Evolutionary conservation across 306 rosid genomes (phyloP).

Genomic region (Quercus mongolica): DNA sequence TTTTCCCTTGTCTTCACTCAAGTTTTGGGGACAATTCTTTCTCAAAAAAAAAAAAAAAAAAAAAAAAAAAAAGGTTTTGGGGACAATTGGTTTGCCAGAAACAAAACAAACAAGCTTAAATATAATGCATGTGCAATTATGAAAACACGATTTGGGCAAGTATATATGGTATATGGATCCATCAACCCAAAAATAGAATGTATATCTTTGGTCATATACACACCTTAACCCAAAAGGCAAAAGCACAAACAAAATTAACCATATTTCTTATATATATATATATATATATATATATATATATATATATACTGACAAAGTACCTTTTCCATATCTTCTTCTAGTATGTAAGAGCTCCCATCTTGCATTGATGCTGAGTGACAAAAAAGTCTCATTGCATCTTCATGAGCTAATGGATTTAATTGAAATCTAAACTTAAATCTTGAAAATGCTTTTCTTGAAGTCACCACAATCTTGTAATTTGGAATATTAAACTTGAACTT

Average conservation of each 20-base stretch:
- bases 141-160: no score
- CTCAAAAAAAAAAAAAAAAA: no score
- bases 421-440: conserved; percentile 7
- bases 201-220: no score
- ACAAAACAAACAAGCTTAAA: no score
- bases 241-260: neutral
- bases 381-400: conserved; percentile 28
- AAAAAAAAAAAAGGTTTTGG: no score
- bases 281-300: neutral
- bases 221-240: neutral
- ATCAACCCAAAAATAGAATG: no score
- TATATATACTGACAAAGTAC: neutral
- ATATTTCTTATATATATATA: neutral
- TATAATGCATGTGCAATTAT: no score
- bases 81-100: no score
- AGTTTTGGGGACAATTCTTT: no score
- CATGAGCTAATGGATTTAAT: conserved; percentile 1
- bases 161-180: no score
- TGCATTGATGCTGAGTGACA: conserved; percentile 19
- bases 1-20: no score
- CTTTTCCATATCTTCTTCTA: conserved; percentile 9
- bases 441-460: conserved; percentile 23
- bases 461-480: conserved; percentile 36
- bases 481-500: conserved; percentile 10
- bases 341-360: neutral